phyloP scores from a whole-genome alignment of 2,329 filamentous ascomycete genomes.

The Alternaria conjuncta region DNA sequence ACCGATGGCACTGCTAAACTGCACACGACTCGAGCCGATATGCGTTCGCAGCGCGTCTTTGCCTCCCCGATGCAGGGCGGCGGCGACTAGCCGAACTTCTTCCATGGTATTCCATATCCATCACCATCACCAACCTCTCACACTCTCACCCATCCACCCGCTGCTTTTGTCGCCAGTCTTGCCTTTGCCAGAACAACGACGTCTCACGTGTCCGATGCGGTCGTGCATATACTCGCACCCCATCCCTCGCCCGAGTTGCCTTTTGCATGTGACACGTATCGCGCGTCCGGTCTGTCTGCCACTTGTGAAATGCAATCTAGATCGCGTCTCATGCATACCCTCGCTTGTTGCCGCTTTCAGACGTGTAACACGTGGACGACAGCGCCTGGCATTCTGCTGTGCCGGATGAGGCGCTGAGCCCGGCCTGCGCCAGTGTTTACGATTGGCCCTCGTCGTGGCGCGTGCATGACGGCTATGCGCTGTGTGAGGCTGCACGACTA shows the following conservation, averaged over 20 bases:
- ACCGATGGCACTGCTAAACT: constrained; percentile 3
- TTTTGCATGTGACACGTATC: constrained; percentile 32
- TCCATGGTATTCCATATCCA: constrained; percentile 16
- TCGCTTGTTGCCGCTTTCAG: constrained; percentile 17
- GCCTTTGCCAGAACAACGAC: background rate
- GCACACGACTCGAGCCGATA: constrained; percentile 26
- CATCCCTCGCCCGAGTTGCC: constrained; percentile 29
- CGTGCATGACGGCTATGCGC: background rate
- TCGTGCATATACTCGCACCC: background rate
- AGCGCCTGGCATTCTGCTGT: constrained; percentile 5
- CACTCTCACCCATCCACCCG: background rate
- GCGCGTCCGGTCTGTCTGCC: constrained; percentile 7
- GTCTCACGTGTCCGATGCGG: background rate
- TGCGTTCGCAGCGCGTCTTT: constrained; percentile 23
- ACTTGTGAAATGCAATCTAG: constrained; percentile 23
- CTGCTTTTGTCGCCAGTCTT: background rate
- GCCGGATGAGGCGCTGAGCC: constrained; percentile 13
- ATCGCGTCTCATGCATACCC: constrained; percentile 17
- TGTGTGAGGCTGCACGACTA: constrained; percentile 6
- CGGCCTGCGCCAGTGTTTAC: constrained; percentile 5
- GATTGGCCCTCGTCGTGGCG: constrained; percentile 6
- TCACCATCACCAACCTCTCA: background rate
- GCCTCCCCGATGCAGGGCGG: constrained; percentile 15
- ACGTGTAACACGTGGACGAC: constrained; percentile 31
- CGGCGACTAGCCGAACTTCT: constrained; percentile 16